Evolutionary conservation across 768 basidiomycete genomes (phyloP), one percentile per base, ranked within the genome.

Genomic region (Mrakia gelida): DNA sequence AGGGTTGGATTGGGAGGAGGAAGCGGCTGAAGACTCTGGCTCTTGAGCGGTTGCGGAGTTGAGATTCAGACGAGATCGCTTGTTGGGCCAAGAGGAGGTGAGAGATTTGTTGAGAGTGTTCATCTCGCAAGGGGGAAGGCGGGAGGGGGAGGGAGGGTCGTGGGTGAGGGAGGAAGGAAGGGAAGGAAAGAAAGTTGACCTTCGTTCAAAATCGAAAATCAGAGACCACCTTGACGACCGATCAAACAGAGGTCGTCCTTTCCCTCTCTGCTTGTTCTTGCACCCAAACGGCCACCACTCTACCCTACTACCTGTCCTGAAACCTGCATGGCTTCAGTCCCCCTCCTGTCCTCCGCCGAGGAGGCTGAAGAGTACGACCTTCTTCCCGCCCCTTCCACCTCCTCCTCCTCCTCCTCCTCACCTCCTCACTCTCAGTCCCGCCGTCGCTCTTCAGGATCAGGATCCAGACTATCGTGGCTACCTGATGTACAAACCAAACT

Each of bases 51-150:
- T 59, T 8, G 76, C 38, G 15, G 75, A 68, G 63, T 78, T 78
- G 54, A 78, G 73, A 56, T 78, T 78, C 72, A 78, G 77, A 8
- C 72, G 72, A n/a, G 77, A 78, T 38, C 68, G 52, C 38, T 62
- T 68, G 67, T 63, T 45, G n/a, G 77, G 73, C 72, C 72, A 73
- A 4, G 72, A 73, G 16, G 72, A 73, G 13, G 52, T 73, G 52
- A 73, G 72, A 23, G 72, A 73, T 38, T 52, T 56, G 34, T 73
- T 73, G 72, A 73, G 72, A 6, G 72, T 56, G 34, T 73, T 73
- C 67, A 70, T 70, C 67, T 23, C 34, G 41, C 3, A 43, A 41
- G 38, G 7, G n/a, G 8, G 23, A 30, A 3, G 30, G n/a, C n/a
- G n/a, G n/a, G n/a, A n/a, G n/a, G n/a, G n/a, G 16, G 59, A 11